Conservation (phyloP, 1,284 basidiomycete genomes). For the Dichomitus squalens region DNA sequence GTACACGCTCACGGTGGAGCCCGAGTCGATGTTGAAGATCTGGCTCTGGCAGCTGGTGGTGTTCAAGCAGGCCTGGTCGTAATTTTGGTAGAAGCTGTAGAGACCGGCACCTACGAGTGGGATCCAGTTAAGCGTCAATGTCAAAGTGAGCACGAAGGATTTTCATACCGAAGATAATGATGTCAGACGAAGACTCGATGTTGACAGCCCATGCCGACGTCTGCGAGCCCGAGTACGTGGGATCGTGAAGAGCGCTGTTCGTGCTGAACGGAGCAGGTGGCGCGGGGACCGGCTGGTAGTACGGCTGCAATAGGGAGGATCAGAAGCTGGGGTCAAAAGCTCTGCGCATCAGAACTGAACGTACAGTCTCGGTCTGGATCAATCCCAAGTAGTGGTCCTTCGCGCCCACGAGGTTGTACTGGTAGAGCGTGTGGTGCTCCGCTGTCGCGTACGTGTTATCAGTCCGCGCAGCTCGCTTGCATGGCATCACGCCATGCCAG, state of each 20-base stretch:
- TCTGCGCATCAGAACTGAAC: neutral
- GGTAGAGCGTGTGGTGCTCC: slow-evolving; percentile 71
- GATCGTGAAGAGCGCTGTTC: slow-evolving; percentile 54
- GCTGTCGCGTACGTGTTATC: slow-evolving; percentile 14
- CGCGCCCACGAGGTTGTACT: slow-evolving; percentile 66
- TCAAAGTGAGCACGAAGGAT: neutral
- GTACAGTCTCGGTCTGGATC: slow-evolving; percentile 71
- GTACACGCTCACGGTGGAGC: neutral
- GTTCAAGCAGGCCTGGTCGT: slow-evolving; percentile 43
- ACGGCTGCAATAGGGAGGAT: slow-evolving; percentile 35
- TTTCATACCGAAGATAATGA: slow-evolving; percentile 59
- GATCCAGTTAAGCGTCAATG: neutral
- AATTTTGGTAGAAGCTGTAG: slow-evolving; percentile 65
- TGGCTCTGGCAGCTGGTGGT: slow-evolving; percentile 58
- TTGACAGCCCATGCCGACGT: slow-evolving; percentile 60
- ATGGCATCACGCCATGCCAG: neutral
- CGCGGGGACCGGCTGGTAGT: slow-evolving; percentile 62
- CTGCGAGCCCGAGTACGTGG: slow-evolving; percentile 41
- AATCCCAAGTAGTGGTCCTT: slow-evolving; percentile 71
- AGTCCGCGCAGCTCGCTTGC: neutral
- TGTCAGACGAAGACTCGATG: slow-evolving; percentile 55
- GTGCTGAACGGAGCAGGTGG: slow-evolving; percentile 54
- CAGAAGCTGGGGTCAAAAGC: neutral
- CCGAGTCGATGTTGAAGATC: slow-evolving; percentile 54
- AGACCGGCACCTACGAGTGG: slow-evolving; percentile 55